phyloP scores from a whole-genome alignment of 306 rosid genomes.

The Dryas octopetala region DNA sequence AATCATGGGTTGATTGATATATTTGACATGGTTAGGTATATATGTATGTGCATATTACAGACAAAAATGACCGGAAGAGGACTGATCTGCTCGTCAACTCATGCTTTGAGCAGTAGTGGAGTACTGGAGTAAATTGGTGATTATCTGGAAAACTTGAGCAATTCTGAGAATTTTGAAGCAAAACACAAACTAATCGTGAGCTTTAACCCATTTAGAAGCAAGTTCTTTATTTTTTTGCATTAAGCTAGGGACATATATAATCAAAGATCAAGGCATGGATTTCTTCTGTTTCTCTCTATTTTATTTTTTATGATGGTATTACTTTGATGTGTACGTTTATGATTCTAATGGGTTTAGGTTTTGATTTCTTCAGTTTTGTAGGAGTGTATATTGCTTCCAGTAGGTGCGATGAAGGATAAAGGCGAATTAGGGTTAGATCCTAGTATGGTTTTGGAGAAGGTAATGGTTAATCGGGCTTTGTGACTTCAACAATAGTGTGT shows the following conservation, averaged over 20 bases:
- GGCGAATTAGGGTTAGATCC: not conserved
- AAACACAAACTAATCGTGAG: not conserved
- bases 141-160: not conserved
- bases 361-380: constrained; percentile 8
- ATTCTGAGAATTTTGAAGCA: not conserved
- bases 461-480: no score
- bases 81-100: not conserved
- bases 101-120: not conserved
- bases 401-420: not conserved
- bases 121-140: no score
- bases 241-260: no score
- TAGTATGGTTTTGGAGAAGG: no score
- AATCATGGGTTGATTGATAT: no score
- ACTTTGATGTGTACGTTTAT: not conserved
- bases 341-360: not conserved
- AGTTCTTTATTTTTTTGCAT: not conserved
- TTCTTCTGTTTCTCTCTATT: not conserved
- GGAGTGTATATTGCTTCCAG: not conserved
- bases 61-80: no score
- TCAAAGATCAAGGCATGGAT: not conserved
- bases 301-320: not conserved
- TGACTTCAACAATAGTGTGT: no score
- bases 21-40: no score
- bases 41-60: no score
- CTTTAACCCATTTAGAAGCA: not conserved